Evolutionary conservation across 2,329 filamentous ascomycete genomes (phyloP).

Genomic region (Colletotrichum liriopes): DNA sequence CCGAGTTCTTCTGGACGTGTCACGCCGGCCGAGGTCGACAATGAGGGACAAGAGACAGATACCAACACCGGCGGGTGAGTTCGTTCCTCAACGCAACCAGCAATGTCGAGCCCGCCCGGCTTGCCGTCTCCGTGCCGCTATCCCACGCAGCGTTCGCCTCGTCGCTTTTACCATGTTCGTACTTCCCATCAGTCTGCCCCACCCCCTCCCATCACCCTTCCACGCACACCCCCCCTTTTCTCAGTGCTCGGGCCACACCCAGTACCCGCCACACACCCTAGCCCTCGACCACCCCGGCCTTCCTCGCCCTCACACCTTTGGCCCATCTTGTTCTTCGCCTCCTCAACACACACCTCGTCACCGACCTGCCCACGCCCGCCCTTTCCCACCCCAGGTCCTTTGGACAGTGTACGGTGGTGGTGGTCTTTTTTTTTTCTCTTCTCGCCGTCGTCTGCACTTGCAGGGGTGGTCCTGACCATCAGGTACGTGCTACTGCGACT

Average conservation of each 20-base stretch:
- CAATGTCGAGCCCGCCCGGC: conserved; percentile 27
- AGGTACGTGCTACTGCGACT: conserved; percentile 42
- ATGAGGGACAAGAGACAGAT: neutral
- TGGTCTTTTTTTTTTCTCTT: neutral
- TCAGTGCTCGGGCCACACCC: conserved; percentile 5
- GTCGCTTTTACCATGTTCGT: neutral
- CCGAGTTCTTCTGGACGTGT: neutral
- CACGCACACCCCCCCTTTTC: neutral
- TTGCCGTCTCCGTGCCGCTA: conserved; percentile 42
- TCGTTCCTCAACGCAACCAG: conserved; percentile 40
- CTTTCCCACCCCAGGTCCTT: neutral
- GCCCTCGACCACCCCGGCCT: conserved; percentile 22
- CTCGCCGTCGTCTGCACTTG: conserved; percentile 25
- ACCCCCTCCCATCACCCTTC: conserved; percentile 8
- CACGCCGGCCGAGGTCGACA: neutral
- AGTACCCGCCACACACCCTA: neutral
- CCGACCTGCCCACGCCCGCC: neutral
- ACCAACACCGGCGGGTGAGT: neutral
- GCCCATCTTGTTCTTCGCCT: conserved; percentile 3
- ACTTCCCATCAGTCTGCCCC: conserved; percentile 7
- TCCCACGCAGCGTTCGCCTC: conserved; percentile 34
- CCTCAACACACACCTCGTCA: conserved; percentile 13
- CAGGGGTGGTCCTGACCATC: conserved; percentile 42
- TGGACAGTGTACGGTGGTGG: neutral
- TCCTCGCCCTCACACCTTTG: conserved; percentile 16